Base-by-base conservation (phyloP, 176 grass and related monocot species). In the Eleusine coracana region DNA sequence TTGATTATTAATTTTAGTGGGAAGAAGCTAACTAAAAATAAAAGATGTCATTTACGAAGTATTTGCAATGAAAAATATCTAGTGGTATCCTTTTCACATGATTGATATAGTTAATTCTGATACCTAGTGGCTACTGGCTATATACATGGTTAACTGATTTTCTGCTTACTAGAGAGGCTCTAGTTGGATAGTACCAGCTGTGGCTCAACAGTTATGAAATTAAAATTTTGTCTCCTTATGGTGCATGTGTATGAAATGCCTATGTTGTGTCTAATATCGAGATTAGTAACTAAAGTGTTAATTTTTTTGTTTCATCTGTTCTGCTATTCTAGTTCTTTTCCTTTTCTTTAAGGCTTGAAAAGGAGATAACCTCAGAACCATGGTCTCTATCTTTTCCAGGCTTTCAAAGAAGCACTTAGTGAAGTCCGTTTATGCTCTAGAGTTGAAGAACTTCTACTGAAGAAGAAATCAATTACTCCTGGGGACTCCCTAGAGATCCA, bases 351-450 rank as follows among this genome's bases (percentile, higher is more conserved):
- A 85, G 25, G 18, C n/a, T 31, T 52, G 36, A 85, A 76, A 79
- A 64, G 12, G 55, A 38, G 58, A 61, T 58, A 58, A 63, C 60
- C 60, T 63, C 25, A 65, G 78, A 73, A 82, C 7, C 29, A 18
- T 66, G 36, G 42, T 85, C 40, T 27, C 28, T 39, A 23, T 41
- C 70, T 73, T 5, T 40, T 80, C 20, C 92, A 98, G 96, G 91
- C 34, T 83, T 88, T 98, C 48, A 98, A 98, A 88, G 87, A 90
- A 87, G 91, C 91, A 74, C 77, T 98, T 81, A 75, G 70, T 45
- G 96, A 95, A 85, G 77, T 96, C 79, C 87, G 89, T 42, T 73
- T 98, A 34, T 98, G 89, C 83, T 92, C 92, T 80, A 93, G 80
- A 91, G 86, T 93, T 70, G 91, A 98, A 93, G 79, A 86, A 25